Conservation (phyloP, 371 early-diverging fungal genomes). For the Chytridiales sp. region DNA sequence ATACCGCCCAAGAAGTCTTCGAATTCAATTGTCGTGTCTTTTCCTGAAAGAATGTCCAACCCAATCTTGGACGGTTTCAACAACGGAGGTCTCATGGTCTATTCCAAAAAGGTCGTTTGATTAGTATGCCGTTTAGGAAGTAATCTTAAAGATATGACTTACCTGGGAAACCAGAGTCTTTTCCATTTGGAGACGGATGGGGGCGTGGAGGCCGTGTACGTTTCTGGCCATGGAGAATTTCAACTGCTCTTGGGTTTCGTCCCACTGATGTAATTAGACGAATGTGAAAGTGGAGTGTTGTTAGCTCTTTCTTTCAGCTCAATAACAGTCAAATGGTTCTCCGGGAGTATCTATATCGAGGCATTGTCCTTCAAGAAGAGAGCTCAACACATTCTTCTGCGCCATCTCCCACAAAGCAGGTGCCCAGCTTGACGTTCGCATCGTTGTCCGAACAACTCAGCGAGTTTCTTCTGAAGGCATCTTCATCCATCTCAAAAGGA, state of each 20-base stretch:
- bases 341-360: too few relatives aligned
- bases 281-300: not conserved
- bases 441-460: too few relatives aligned
- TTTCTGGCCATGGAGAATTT: conserved; percentile 77
- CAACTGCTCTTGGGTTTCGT: conserved; percentile 75
- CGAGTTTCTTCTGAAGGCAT: too few relatives aligned
- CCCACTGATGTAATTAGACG: conserved; percentile 61
- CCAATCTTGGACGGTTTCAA: conserved; percentile 74
- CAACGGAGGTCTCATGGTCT: conserved; percentile 48
- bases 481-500: too few relatives aligned
- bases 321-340: too few relatives aligned
- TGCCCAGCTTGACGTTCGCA: too few relatives aligned
- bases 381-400: too few relatives aligned
- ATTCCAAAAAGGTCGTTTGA: not conserved
- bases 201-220: conserved; percentile 84
- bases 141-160: conserved; percentile 7
- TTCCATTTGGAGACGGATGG: conserved; percentile 90
- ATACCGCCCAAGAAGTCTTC: conserved; percentile 81
- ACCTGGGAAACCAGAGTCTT: conserved; percentile 69
- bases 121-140: not conserved
- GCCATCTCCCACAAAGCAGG: too few relatives aligned
- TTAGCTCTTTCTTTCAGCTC: too few relatives aligned
- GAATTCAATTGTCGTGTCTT: conserved; percentile 83
- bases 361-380: too few relatives aligned
- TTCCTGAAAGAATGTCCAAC: conserved; percentile 82